Conservation (phyloP, 2,329 filamentous ascomycete genomes). For the Chrysoporthe deuterocubensis region DNA sequence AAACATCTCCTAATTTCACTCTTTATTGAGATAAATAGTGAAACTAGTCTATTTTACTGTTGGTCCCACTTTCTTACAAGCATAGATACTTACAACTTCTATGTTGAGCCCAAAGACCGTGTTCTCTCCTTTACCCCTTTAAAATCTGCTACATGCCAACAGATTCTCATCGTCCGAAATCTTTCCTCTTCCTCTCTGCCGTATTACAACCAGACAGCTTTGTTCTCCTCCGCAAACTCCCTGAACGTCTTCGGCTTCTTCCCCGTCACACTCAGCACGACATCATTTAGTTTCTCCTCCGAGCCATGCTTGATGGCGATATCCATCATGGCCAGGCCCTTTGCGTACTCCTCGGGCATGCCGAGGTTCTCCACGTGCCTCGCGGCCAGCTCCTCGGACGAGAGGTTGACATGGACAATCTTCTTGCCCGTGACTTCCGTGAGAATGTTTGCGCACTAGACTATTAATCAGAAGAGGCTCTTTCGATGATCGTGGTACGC, state of each 20-base stretch:
- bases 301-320: conserved; percentile 39
- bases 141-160: no score
- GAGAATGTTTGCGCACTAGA: conserved; percentile 41
- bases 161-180: neutral
- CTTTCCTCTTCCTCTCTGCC: neutral
- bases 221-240: conserved; percentile 35
- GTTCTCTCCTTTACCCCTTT: no score
- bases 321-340: conserved; percentile 41
- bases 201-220: conserved; percentile 33
- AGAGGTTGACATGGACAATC: conserved; percentile 42
- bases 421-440: conserved; percentile 38
- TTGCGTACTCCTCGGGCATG: conserved; percentile 39
- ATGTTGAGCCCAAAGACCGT: no score
- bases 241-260: conserved; percentile 37
- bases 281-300: conserved; percentile 42
- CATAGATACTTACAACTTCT: no score
- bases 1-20: no score
- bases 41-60: no score
- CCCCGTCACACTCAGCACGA: conserved; percentile 41
- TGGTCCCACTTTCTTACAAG: no score
- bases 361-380: conserved; percentile 33
- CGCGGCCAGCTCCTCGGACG: conserved; percentile 35
- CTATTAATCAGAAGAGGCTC: neutral
- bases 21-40: no score
- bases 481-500: neutral